These are phyloP conservation scores for Graphiopsis chlorocephala DNA, from an alignment of 2,329 filamentous ascomycete genomes.

Conservation along the genomic window DNA sequence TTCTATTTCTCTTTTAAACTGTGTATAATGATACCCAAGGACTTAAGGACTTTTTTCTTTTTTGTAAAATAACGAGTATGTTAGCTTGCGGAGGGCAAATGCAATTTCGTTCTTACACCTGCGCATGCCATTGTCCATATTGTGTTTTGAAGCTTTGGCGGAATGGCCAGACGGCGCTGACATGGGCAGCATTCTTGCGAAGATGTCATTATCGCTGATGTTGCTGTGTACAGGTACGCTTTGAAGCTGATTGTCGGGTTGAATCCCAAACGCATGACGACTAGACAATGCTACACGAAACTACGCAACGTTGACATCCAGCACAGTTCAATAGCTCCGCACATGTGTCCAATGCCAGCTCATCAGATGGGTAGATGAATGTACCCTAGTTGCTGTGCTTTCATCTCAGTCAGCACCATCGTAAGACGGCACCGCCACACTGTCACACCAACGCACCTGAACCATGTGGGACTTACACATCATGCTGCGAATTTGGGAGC, in stretches of 20 bases:
- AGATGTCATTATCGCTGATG: not conserved
- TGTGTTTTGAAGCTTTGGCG: too few relatives aligned
- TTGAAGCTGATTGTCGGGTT: not conserved
- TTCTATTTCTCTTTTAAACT: not conserved
- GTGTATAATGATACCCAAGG: constrained; percentile 19
- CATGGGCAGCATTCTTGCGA: not conserved
- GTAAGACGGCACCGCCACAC: not conserved
- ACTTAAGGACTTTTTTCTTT: not conserved
- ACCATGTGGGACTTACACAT: not conserved
- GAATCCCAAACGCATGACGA: not conserved
- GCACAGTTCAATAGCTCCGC: not conserved
- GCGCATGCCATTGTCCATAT: not conserved
- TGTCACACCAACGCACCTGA: not conserved
- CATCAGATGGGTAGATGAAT: not conserved
- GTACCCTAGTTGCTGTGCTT: not conserved
- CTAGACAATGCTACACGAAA: not conserved
- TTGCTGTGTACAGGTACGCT: too few relatives aligned
- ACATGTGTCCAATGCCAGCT: not conserved
- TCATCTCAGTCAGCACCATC: not conserved
- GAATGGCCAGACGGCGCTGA: too few relatives aligned
- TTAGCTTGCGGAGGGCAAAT: not conserved
- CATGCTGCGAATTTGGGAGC: not conserved
- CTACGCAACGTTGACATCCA: not conserved
- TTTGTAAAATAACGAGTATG: not conserved
- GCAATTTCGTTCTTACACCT: not conserved